phyloP scores from a whole-genome alignment of 352 stramenopile genomes.

The Phytophthora quininea region DNA sequence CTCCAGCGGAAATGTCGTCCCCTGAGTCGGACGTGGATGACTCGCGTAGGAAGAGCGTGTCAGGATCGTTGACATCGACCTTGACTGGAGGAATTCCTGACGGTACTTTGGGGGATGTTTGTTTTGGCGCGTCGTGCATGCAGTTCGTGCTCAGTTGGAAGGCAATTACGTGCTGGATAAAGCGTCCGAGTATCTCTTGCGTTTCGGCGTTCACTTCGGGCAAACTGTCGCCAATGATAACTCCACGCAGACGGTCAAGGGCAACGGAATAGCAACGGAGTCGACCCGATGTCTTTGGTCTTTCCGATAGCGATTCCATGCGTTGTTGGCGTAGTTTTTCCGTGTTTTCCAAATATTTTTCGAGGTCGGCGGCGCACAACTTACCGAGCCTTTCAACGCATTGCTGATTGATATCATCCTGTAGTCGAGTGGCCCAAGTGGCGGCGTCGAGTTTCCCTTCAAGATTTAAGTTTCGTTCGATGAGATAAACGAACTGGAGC shows the following conservation, averaged over 20 bases:
- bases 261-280: conserved; percentile 48
- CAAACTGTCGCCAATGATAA: conserved; percentile 33
- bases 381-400: conserved; percentile 8
- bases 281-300: background rate
- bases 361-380: conserved; percentile 23
- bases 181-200: conserved; percentile 19
- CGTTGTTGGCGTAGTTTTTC: conserved; percentile 6
- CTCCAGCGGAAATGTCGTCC: conserved; percentile 48
- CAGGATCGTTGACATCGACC: conserved; percentile 41
- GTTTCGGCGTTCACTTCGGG: background rate
- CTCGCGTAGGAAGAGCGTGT: conserved; percentile 48
- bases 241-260: conserved; percentile 48
- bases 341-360: conserved; percentile 12
- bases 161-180: conserved; percentile 32
- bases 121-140: background rate
- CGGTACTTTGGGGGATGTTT: conserved; percentile 27
- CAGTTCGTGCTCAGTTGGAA: conserved; percentile 34
- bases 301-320: conserved; percentile 6
- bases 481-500: conserved; percentile 46
- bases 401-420: conserved; percentile 7
- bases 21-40: conserved; percentile 24
- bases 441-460: conserved; percentile 9
- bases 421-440: conserved; percentile 15
- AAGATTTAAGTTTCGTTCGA: conserved; percentile 33
- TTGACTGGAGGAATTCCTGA: conserved; percentile 48